Percentiles rank a stretch among this genome's conserved stretches.
Evolutionary conservation across 129 eudicot genomes (phyloP).

Genomic region (Chrysanthemum makinoi): DNA sequence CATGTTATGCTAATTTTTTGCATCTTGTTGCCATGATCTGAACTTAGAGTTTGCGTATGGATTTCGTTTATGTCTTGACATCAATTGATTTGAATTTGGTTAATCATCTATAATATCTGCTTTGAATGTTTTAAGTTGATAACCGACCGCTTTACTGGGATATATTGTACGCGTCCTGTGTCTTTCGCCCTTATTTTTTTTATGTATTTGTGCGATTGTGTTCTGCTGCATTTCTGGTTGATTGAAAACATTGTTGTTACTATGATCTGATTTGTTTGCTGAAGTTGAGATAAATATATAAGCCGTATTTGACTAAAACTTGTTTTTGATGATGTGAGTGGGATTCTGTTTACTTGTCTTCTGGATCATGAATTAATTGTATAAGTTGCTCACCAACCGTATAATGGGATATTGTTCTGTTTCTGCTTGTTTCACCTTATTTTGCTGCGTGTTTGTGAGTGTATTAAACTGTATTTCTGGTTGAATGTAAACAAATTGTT

Average conservation of each 20-base stretch:
- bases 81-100: constrained; percentile 3
- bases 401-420: not conserved
- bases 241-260: not conserved
- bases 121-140: constrained; percentile 12
- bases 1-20: constrained; percentile 13
- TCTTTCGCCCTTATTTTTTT: not conserved
- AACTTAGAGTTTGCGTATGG: constrained; percentile 15
- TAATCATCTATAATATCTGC: not conserved
- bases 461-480: constrained; percentile 1
- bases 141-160: not conserved
- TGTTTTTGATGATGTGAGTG: not conserved
- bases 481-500: not conserved
- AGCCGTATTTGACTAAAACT: not conserved
- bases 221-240: constrained; percentile 1
- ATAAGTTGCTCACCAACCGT: too few species aligned
- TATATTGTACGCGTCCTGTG: not conserved
- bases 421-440: constrained; percentile 7
- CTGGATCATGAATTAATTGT: too few species aligned
- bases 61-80: constrained; percentile 8
- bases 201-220: constrained; percentile 19
- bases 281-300: not conserved
- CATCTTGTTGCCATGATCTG: constrained; percentile 17
- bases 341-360: not conserved
- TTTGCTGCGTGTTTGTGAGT: constrained; percentile 6
- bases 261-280: not conserved